A percentile compares a stretch with the other conserved stretches of the same genome.
These are phyloP conservation scores for Curvularia hawaiiensis DNA, from an alignment of 2,329 filamentous ascomycete genomes.

Conservation along the genomic window DNA sequence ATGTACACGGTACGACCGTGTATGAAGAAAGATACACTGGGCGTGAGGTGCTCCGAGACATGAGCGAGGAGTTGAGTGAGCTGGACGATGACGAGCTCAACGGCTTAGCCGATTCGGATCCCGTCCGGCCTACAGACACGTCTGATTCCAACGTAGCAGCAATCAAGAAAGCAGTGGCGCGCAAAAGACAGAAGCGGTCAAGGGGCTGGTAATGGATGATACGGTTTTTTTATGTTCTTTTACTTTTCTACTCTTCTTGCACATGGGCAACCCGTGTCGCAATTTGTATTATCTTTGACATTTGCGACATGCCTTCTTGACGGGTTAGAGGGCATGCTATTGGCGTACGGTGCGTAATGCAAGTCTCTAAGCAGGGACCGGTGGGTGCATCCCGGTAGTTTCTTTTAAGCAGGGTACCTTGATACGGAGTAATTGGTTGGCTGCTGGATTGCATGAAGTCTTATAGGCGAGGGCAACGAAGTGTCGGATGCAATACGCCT, in stretches of 20 bases:
- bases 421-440: constrained; percentile 25
- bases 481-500: constrained; percentile 4
- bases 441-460: constrained; percentile 7
- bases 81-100: constrained; percentile 89
- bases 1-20: constrained; percentile 79
- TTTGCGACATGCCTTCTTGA: constrained; percentile 27
- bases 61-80: constrained; percentile 89
- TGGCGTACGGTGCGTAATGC: constrained; percentile 25
- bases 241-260: constrained; percentile 13
- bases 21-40: constrained; percentile 74
- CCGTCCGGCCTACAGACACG: constrained; percentile 32
- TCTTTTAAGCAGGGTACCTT: constrained; percentile 24
- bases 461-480: constrained; percentile 15
- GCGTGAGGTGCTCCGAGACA: constrained; percentile 70
- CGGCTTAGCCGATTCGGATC: constrained; percentile 54
- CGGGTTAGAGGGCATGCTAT: constrained; percentile 16
- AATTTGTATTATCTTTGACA: constrained; percentile 26
- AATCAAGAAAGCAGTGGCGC: constrained; percentile 35
- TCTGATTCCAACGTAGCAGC: constrained; percentile 32
- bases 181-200: constrained; percentile 40
- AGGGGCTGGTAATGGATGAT: constrained; percentile 28
- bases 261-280: constrained; percentile 12
- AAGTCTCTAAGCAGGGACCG: constrained; percentile 5
- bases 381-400: constrained; percentile 9
- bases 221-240: neutral